Evolutionary conservation across 805 yeast genomes (phyloP), one percentile per base, ranked within the genome.

Genomic region (Cyberlindnera xishuangbannaensis): DNA sequence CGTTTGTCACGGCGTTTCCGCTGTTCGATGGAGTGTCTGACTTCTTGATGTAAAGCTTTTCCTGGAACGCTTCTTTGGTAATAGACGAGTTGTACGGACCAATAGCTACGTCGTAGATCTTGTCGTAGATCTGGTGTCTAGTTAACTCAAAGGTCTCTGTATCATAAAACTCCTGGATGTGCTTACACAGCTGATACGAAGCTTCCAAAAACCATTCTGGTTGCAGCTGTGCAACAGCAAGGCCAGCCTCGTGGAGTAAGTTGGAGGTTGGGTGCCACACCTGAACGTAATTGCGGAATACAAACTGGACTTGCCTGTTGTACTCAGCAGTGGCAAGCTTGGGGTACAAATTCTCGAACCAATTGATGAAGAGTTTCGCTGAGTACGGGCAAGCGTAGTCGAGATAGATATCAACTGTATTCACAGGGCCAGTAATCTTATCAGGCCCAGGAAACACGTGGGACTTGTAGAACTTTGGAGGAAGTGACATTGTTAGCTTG

Each of bases 181-280:
- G 65, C 19, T 69, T 70, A 50, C 79, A 83, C 28, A 86, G 55
- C 1, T 70, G 62, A 27, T 62, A 56, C 9, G 80, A 69, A 29
- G 76, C 73, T 24, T 71, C 61, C 70, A 85, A 71, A 53, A 81
- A 75, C 41, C 61, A 56, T 2, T 51, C 56, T 1, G 83, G 80
- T 12, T 61, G 64, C n/a, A 62, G 41, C 30, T 70, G 62, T n/a
- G 82, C 83, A 19, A 79, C 77, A 0, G 79, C 87, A 17, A 86
- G 55, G 0, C 82, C 68, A 26, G 82, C 81, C 51, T 86, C 95
- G 53, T 81, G 80, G 25, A 76, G 62, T 23, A 74, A 58, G 5
- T 73, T 69, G 2, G 90, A 78, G 36, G 76, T 73, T 27, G 88
- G 79, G 55, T 86, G 95, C 95, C 95, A 86, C 44, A 94, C 92